Base-by-base conservation (phyloP, 1,284 basidiomycete species). In the Leccinum griseonigrum region DNA sequence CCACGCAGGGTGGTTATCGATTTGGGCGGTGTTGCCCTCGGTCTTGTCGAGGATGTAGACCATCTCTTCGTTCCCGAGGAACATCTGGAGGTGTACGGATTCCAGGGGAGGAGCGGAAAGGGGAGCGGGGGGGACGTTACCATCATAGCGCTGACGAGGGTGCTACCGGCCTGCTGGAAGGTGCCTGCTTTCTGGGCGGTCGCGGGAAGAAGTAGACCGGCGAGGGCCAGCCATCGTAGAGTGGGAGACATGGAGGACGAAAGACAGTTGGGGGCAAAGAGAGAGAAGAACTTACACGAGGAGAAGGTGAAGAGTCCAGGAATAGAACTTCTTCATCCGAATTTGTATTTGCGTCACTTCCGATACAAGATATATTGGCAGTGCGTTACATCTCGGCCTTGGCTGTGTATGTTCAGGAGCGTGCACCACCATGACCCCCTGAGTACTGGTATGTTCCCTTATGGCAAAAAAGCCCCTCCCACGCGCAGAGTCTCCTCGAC, bases 11-110 rank as follows among this genome's bases (percentile, higher is more conserved):
- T 85, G 83, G 0, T 80, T 83, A 58, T 80, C 79, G 59, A 90
- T 78, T 56, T 78, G 78, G 16, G 82, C 79, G 3, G 82, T 81
- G 73, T 92, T 91, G 54, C 79, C 79, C 66, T 87, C 81, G 16
- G 82, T 82, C 71, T 86, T 86, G 74, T 86, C 84, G 52, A 84
- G 70, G 7, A 85, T 82, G 66, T 83, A 83, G 7, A 85, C 81
- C 67, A 81, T 84, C 61, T 85, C 74, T 46, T 79, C 75, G 66
- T 83, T 85, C 3, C 85, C 83, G 43, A 85, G 71, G 61, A 82
- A 82, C 76, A 82, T 77, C 79, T 80, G 56, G 66, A 83, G 83
- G 8, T 66, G 80, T 11, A 16, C 28, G 2, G 11, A 28, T n/a
- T n/a, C 36, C 14, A 38, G 36, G 11, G 32, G 11, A 3, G 26